Evolutionary conservation across 75 land plant species (phyloP).

Genomic region (Pinus albicaulis): DNA sequence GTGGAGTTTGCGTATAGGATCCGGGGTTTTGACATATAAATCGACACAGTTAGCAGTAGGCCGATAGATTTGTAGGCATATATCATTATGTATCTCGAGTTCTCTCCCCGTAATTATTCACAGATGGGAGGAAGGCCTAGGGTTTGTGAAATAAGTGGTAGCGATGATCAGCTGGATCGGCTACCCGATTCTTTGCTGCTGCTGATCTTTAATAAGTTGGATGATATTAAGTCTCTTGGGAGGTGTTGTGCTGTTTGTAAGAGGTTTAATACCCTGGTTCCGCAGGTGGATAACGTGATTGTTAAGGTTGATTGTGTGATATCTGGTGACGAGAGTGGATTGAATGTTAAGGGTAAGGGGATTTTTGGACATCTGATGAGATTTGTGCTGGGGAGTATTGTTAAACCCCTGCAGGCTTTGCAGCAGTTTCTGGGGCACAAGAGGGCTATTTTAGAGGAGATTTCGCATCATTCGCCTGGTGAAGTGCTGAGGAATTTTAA

Average conservation of each 20-base stretch:
- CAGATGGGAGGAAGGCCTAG: not conserved
- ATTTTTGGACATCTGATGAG: constrained; percentile 40
- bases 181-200: constrained; percentile 90
- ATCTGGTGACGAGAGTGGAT: constrained; percentile 9
- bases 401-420: constrained; percentile 53
- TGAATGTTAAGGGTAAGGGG: constrained; percentile 37
- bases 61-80: not conserved
- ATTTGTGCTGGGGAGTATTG: constrained; percentile 32
- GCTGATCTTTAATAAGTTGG: constrained; percentile 76
- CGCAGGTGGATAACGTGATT: constrained; percentile 74
- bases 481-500: constrained; percentile 36
- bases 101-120: not conserved
- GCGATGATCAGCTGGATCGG: constrained; percentile 35
- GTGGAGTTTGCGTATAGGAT: not conserved
- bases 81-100: constrained; percentile 1
- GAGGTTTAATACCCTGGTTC: constrained; percentile 73
- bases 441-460: constrained; percentile 17
- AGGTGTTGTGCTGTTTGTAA: constrained; percentile 96
- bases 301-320: constrained; percentile 96
- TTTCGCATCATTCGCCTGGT: constrained; percentile 55
- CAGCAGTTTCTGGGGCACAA: constrained; percentile 32
- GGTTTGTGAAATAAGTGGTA: not conserved
- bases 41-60: not conserved
- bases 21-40: not conserved
- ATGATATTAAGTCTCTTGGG: constrained; percentile 88